Base-by-base conservation (phyloP, 2,329 filamentous ascomycete genomes). In the Xylaria polymorpha region DNA sequence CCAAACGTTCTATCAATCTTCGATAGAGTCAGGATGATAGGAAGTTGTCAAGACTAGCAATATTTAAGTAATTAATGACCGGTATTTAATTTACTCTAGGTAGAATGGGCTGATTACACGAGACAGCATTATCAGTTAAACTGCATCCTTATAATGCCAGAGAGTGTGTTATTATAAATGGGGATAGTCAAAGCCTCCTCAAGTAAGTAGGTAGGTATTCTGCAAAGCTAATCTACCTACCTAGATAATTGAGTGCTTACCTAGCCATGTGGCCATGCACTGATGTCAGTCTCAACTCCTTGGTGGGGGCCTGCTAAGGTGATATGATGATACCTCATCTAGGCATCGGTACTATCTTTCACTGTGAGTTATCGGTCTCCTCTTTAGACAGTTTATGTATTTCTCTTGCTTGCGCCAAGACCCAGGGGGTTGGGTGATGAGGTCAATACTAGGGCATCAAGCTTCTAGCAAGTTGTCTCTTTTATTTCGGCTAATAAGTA, bases 281-380 rank as follows among this genome's bases (percentile, higher is more conserved):
- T 22, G 10, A 48, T 48, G 5, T 10, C 35, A 10, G 7, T 37
- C 35, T 20, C 8, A 48, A 20, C 14, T 48, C 70, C 58, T 53
- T 29, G 25, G 25, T 29, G 25, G 70, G 70, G 70, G 8, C 67
- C 70, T 44, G 67, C 70, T 14, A 67, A 64, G 14, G 58, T 70
- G 2, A 60, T 68, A 20, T 29, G 25, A 29, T 29, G 25, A 18
- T 68, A 60, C 56, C 29, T 68, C 18, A 61, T 68, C 43, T 64
- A 3, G 61, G 66, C 61, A 39, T 61, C 37, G 66, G 66, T n/a
- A 64, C 56, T 3, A n/a, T 68, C 8, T 68, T 55, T 4, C 25
- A 48, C 48, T 68, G 60, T 68, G 14, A n/a, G 56, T 61, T 2
- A 10, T 20, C 29, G 18, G 14, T 15, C 55, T 43, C 9, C 4